Percentiles rank a stretch among this genome's conserved stretches.
phyloP scores from a whole-genome alignment of 2,329 filamentous ascomycete species.

The Phyllosticta citriasiana region DNA sequence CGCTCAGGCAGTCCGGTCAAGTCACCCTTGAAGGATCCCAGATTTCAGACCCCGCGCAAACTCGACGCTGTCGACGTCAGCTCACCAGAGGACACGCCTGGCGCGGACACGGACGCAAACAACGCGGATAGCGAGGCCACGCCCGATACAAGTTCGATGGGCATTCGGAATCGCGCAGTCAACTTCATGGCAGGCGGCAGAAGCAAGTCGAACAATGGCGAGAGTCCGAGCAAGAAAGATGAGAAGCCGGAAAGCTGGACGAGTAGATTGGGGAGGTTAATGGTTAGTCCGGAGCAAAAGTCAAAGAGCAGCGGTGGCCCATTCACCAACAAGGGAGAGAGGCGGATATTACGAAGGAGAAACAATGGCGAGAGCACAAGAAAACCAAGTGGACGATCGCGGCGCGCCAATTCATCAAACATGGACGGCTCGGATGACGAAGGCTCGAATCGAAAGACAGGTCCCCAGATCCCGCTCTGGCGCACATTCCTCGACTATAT shows the following conservation, averaged over 20 bases:
- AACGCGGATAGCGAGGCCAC: constrained; percentile 34
- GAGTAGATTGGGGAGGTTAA: constrained; percentile 10
- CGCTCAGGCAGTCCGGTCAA: constrained; percentile 14
- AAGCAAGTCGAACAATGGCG: not conserved
- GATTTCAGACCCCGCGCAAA: constrained; percentile 30
- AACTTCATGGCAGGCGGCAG: constrained; percentile 12
- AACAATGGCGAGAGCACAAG: constrained; percentile 19
- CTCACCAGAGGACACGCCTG: constrained; percentile 40
- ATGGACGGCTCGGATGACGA: constrained; percentile 17
- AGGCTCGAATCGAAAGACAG: constrained; percentile 10
- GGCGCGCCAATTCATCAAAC: not conserved
- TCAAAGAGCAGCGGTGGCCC: constrained; percentile 15
- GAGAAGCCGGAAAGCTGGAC: constrained; percentile 28
- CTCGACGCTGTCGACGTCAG: constrained; percentile 31
- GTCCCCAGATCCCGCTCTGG: constrained; percentile 16
- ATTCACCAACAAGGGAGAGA: constrained; percentile 29
- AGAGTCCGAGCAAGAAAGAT: constrained; percentile 19
- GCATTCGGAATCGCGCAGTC: constrained; percentile 4
- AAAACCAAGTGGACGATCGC: constrained; percentile 17
- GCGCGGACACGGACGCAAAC: constrained; percentile 24
- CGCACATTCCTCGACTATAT: constrained; percentile 51
- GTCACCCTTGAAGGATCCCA: constrained; percentile 22
- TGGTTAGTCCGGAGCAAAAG: constrained; percentile 8
- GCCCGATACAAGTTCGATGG: constrained; percentile 23
- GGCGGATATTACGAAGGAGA: constrained; percentile 27